Evolutionary conservation across 176 grass and related monocot species (phyloP), one percentile per base, ranked within the genome.

Genomic region (Otatea glauca): DNA sequence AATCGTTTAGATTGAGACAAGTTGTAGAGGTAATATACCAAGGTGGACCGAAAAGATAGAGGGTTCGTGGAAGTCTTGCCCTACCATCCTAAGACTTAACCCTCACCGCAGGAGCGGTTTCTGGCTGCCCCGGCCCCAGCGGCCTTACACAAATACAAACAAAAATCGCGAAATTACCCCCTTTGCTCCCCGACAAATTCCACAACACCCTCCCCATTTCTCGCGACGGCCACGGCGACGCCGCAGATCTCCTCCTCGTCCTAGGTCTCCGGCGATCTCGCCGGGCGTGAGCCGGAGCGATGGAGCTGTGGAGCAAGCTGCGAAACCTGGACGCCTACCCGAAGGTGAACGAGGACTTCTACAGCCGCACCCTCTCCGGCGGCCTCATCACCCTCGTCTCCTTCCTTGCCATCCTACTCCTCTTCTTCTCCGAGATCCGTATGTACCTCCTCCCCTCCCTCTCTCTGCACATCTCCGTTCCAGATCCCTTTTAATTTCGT

Each of bases 311-410:
- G 84, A 92, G 63, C 83, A 99, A 91, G 84, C 88, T 99, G 54
- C 82, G 91, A 67, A 99, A 88, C 69, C 88, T 99, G 58, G 97
- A 99, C 68, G 97, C 97, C 50, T 99, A 99, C 86, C 97, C 97
- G 13, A 99, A 99, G 90, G 94, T 99, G 68, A 99, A 99, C 79
- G 97, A 99, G 93, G 97, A 99, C 89, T 99, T 99, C 92, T 99
- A 99, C 88, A 96, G 88, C 83, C 91, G 97, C 64, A 90, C 93
- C 63, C 90, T 99, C 77, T 99, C 97, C 72, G 97, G 97, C 37
- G 93, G 97, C 44, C 86, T 99, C 73, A 96, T 99, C 86, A 99
- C 97, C 84, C 81, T 99, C 83, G 24, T 94, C 66, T 96, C 97
- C 65, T 93, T 92, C 62, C 67, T 99, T 80, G 90, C 92, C 11